Evolutionary conservation across 306 rosid species (phyloP).

Genomic region (Citrullus amarus): DNA sequence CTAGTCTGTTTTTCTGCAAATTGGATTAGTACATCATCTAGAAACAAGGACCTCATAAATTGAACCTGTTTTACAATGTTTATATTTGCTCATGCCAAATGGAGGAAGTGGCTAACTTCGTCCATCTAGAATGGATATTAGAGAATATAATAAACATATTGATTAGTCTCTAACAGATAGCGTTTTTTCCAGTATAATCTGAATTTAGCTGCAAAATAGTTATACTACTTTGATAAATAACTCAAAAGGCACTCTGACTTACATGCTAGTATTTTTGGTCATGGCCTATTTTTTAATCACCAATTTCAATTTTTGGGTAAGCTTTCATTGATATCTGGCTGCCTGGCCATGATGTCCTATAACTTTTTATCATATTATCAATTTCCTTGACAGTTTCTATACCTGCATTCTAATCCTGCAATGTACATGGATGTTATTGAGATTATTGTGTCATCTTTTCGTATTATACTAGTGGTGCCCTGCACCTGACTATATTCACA

Average conservation of each 20-base stretch:
- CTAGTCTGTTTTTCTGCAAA: conserved; percentile 43
- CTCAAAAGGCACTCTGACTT: not conserved
- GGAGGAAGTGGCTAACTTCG: not conserved
- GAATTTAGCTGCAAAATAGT: not conserved
- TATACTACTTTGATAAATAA: not conserved
- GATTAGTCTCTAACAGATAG: not conserved
- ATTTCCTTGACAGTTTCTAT: not conserved
- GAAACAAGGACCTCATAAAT: not conserved
- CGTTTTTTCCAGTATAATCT: not conserved
- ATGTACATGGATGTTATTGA: not conserved
- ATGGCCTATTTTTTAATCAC: not conserved
- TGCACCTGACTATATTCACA: not conserved
- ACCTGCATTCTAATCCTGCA: not conserved
- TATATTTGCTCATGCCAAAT: not conserved
- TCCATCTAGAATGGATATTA: not conserved
- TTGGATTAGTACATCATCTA: conserved; percentile 14
- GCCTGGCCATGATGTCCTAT: not conserved
- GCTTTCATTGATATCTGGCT: not conserved
- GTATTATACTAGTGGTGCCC: not conserved
- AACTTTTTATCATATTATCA: not conserved
- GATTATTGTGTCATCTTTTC: not conserved
- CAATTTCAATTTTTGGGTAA: not conserved
- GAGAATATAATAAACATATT: not conserved
- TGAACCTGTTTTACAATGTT: not conserved
- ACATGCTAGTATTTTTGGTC: not conserved